Conservation (phyloP, 2,329 filamentous ascomycete genomes). For the Passalora sequoiae region DNA sequence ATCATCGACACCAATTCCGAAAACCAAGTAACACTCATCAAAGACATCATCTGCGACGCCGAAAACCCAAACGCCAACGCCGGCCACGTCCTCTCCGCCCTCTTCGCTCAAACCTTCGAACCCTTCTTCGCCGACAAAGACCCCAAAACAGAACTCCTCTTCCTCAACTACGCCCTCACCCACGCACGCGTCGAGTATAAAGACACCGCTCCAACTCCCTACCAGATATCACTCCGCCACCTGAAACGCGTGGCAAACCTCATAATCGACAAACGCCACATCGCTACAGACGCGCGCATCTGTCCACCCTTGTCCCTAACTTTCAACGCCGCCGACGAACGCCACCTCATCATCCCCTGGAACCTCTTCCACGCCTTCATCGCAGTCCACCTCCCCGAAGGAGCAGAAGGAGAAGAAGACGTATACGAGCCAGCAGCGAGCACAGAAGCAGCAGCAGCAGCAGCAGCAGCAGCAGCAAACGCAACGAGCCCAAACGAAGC, state of each 20-base stretch:
- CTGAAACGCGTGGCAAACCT: background rate
- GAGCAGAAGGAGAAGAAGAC: too few species aligned
- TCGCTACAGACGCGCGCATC: background rate
- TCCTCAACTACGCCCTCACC: background rate
- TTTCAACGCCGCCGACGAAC: background rate
- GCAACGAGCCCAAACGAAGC: too few species aligned
- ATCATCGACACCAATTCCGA: background rate
- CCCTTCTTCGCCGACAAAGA: conserved; percentile 36
- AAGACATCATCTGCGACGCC: background rate
- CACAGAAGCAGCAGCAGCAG: too few species aligned
- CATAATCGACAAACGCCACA: background rate
- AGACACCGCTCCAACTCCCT: too few species aligned
- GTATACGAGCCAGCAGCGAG: too few species aligned
- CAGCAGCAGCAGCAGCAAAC: too few species aligned
- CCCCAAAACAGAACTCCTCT: too few species aligned
- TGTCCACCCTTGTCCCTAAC: background rate
- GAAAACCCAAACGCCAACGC: background rate
- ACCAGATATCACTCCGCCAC: too few species aligned
- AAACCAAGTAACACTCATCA: background rate
- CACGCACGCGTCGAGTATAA: background rate
- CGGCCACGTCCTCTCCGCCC: background rate
- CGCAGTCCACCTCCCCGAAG: too few species aligned
- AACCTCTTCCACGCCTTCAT: conserved; percentile 1
- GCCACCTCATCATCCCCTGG: background rate
- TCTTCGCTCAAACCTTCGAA: background rate